Percentiles rank a stretch among this genome's conserved stretches.
phyloP scores from a whole-genome alignment of 208 protist genomes.

The Balamuthia mandrillaris region DNA sequence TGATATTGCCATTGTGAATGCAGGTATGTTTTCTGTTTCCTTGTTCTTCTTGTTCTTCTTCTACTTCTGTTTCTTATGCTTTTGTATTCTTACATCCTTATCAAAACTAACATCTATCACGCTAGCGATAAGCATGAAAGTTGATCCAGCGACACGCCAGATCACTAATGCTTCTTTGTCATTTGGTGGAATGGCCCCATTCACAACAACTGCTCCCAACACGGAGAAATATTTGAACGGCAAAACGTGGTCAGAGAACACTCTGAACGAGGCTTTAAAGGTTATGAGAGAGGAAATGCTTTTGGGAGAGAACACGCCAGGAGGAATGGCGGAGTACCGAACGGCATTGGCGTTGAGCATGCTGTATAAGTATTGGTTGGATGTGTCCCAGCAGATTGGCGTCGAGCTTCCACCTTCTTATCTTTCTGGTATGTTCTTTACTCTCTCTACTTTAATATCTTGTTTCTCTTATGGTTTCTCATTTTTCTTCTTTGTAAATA shows the following conservation, averaged over 20 bases:
- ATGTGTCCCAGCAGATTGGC: constrained; percentile 36
- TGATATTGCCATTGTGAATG: constrained; percentile 83
- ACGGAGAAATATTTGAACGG: no score
- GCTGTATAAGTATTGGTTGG: constrained; percentile 84
- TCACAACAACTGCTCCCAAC: constrained; percentile 38
- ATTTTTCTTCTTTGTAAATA: no score
- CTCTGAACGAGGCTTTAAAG: no score
- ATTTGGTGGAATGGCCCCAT: constrained; percentile 70
- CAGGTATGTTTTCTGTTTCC: constrained; percentile 9
- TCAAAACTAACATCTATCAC: no score
- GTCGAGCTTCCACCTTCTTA: neutral
- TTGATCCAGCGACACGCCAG: no score
- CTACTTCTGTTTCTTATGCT: no score
- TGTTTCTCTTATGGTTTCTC: no score
- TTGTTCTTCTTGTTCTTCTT: no score
- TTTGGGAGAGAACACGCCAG: constrained; percentile 41
- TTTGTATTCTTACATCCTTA: no score
- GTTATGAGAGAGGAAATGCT: constrained; percentile 55
- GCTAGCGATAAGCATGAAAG: no score
- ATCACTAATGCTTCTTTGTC: constrained; percentile 48
- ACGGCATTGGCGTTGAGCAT: constrained; percentile 66
- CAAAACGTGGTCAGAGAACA: no score
- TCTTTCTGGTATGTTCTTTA: neutral
- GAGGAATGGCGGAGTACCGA: constrained; percentile 75
- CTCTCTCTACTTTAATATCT: no score